Evolutionary conservation across 169 alveolate genomes (phyloP).

Genomic region (Plasmodium malariae): DNA sequence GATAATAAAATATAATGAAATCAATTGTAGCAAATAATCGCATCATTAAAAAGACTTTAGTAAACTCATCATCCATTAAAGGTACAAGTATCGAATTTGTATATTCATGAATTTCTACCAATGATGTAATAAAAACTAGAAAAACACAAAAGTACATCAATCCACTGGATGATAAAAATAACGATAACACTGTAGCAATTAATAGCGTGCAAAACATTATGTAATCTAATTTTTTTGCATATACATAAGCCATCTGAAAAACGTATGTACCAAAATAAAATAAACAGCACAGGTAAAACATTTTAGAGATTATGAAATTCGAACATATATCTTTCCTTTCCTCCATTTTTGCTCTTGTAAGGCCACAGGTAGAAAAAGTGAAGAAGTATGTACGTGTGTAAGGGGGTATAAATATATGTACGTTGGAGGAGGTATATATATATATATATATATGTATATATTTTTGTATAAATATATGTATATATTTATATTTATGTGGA

Average conservation of each 20-base stretch:
- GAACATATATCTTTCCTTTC: background rate
- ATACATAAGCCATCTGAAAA: constrained; percentile 2
- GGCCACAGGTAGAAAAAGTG: background rate
- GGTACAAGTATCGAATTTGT: background rate
- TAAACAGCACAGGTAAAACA: constrained; percentile 33
- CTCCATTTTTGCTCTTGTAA: constrained; percentile 5
- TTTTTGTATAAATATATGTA: background rate
- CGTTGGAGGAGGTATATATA: no score
- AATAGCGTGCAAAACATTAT: background rate
- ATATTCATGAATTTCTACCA: constrained; percentile 29
- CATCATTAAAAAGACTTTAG: constrained; percentile 30
- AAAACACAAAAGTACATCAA: constrained; percentile 1
- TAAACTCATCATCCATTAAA: constrained; percentile 17
- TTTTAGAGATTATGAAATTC: background rate
- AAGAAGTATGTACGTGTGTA: background rate
- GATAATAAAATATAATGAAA: constrained; percentile 11
- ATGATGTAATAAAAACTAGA: constrained; percentile 9
- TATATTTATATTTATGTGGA: no score
- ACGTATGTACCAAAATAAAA: constrained; percentile 17
- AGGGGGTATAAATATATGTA: no score
- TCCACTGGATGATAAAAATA: constrained; percentile 6
- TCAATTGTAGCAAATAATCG: constrained; percentile 30
- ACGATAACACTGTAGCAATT: constrained; percentile 18
- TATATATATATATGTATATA: background rate
- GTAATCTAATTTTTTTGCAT: constrained; percentile 7